A percentile compares a stretch with the other conserved stretches of the same genome.
Conservation (phyloP, 305 asterid species). For the Fraxinus floribunda region DNA sequence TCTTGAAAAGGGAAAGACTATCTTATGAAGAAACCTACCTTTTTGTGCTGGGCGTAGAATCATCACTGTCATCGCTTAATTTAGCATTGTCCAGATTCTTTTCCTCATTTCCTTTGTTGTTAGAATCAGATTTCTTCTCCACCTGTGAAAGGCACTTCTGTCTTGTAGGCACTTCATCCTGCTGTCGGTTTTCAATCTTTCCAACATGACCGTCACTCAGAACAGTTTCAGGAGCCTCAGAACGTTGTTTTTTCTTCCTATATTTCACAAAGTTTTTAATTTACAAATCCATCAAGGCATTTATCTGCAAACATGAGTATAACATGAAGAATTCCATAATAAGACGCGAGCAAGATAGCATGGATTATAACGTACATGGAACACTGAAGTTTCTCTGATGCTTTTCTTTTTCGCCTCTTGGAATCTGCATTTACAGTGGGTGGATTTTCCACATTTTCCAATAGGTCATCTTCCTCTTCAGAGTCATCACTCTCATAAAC, state of each 20-base stretch:
- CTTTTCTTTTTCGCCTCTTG: conserved; percentile 66
- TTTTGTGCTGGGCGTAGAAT: conserved; percentile 22
- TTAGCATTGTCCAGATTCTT: conserved; percentile 34
- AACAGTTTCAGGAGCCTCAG: conserved; percentile 37
- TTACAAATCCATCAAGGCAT: conserved; percentile 10
- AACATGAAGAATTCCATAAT: neutral
- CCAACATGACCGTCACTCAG: conserved; percentile 29
- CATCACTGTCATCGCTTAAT: conserved; percentile 26
- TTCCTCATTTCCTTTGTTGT: conserved; percentile 30
- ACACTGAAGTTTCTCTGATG: conserved; percentile 45
- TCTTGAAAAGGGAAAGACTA: neutral
- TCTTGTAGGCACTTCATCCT: conserved; percentile 27
- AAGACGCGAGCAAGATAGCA: conserved; percentile 12
- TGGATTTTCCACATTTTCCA: conserved; percentile 35
- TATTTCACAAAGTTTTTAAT: conserved; percentile 9
- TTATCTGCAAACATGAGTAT: conserved; percentile 18
- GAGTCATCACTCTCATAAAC: conserved; percentile 57
- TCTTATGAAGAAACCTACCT: conserved; percentile 38
- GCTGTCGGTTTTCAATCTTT: conserved; percentile 29
- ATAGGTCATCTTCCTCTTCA: conserved; percentile 36
- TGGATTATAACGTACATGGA: conserved; percentile 44
- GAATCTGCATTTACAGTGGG: conserved; percentile 37
- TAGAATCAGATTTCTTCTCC: conserved; percentile 34
- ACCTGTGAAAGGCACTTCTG: conserved; percentile 33
- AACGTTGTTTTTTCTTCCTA: conserved; percentile 68